phyloP scores from a whole-genome alignment of 106 monocot genomes.

The Dendrobium huoshanense region DNA sequence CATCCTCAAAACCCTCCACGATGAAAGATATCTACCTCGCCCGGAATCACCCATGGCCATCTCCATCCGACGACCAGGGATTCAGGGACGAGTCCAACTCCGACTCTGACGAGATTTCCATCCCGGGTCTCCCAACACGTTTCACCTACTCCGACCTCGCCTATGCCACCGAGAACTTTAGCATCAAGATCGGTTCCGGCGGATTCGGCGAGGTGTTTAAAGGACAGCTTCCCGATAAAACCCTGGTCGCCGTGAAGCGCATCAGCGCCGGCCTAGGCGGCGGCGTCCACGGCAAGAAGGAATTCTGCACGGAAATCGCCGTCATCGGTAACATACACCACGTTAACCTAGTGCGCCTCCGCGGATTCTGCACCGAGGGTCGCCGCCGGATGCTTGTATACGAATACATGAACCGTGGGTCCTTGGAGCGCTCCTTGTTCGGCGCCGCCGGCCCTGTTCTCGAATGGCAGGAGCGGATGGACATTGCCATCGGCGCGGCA shows the following conservation, averaged over 20 bases:
- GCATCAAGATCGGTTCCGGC: constrained; percentile 63
- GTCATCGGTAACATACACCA: constrained; percentile 93
- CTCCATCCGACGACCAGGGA: background rate
- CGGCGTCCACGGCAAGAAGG: constrained; percentile 52
- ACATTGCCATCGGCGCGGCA: constrained; percentile 72
- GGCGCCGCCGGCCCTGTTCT: constrained; percentile 41
- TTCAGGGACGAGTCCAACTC: constrained; percentile 8
- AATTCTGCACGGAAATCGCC: constrained; percentile 91
- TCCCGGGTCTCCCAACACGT: constrained; percentile 73
- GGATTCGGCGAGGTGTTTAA: constrained; percentile 91
- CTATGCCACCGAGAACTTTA: constrained; percentile 49
- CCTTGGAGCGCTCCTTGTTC: constrained; percentile 76
- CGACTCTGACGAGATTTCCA: constrained; percentile 38
- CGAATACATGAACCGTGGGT: constrained; percentile 93
- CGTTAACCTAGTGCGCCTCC: constrained; percentile 82
- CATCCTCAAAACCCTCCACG: background rate
- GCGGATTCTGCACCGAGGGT: constrained; percentile 84
- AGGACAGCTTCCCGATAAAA: constrained; percentile 58
- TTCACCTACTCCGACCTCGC: constrained; percentile 55
- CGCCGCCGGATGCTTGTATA: constrained; percentile 63
- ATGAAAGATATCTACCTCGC: constrained; percentile 24
- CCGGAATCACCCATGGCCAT: constrained; percentile 7
- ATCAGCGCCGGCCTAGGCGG: constrained; percentile 38
- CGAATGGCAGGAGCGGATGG: constrained; percentile 69
- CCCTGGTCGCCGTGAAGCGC: constrained; percentile 71